phyloP scores from a whole-genome alignment of 345 rosid species.

The Salix viminalis region DNA sequence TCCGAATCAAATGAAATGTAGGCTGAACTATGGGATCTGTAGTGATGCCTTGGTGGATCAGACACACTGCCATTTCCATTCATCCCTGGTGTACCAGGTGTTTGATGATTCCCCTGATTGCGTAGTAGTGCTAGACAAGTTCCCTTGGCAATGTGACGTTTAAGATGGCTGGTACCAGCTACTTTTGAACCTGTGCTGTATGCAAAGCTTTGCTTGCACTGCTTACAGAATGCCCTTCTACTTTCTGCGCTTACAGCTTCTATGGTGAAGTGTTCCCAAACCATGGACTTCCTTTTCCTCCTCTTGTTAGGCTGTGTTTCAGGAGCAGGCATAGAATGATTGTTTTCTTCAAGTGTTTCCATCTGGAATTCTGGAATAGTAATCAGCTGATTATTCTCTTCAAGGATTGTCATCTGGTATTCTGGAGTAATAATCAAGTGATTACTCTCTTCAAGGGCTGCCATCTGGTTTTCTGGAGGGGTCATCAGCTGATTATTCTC shows the following conservation, averaged over 20 bases:
- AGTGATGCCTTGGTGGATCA: slow-evolving; percentile 64
- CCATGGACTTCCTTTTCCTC: slow-evolving; percentile 85
- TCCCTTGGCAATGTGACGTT: slow-evolving; percentile 88
- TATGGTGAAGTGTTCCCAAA: slow-evolving; percentile 89
- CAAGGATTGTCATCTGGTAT: background rate
- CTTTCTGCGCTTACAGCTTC: slow-evolving; percentile 61
- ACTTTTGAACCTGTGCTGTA: slow-evolving; percentile 91
- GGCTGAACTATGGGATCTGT: slow-evolving; percentile 47
- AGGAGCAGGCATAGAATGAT: background rate
- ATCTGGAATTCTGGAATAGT: background rate
- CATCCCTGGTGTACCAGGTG: slow-evolving; percentile 40
- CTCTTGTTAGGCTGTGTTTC: slow-evolving; percentile 29
- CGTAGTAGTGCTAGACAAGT: slow-evolving; percentile 67
- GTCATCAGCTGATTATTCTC: background rate
- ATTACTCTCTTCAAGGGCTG: slow-evolving; percentile 5
- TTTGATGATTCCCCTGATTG: slow-evolving; percentile 37
- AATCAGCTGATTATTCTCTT: background rate
- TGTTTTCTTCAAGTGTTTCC: slow-evolving; percentile 2
- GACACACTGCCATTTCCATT: slow-evolving; percentile 32
- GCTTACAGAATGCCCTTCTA: slow-evolving; percentile 87
- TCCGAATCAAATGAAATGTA: slow-evolving; percentile 65
- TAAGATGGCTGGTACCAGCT: slow-evolving; percentile 93
- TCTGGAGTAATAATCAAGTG: background rate
- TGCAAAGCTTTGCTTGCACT: slow-evolving; percentile 96
- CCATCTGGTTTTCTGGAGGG: background rate